Percentiles rank a stretch among this genome's conserved stretches.
phyloP scores from a whole-genome alignment of 306 rosid species.

The Rosa persica region DNA sequence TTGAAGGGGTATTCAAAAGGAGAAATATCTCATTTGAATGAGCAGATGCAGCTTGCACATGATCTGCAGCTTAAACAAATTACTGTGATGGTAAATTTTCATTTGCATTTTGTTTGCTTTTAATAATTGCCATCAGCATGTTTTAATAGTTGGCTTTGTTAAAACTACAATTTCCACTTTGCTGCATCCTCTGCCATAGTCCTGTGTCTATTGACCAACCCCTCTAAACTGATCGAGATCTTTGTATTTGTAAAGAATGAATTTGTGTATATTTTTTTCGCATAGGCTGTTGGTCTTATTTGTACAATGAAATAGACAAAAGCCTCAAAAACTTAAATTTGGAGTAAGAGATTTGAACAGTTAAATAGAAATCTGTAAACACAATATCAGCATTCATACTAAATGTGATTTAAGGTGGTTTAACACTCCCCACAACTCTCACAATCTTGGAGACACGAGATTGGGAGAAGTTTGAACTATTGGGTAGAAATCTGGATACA shows the following conservation, averaged over 20 bases:
- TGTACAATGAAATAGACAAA: background rate
- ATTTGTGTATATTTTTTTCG: background rate
- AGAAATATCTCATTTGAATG: constrained; percentile 45
- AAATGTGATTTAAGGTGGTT: background rate
- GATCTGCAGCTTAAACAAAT: constrained; percentile 72
- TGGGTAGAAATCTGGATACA: background rate
- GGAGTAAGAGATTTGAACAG: too few species aligned
- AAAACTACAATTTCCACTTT: background rate
- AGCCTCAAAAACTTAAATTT: background rate
- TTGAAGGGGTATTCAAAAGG: constrained; percentile 49
- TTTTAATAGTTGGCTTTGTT: background rate
- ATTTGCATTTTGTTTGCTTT: constrained; percentile 3
- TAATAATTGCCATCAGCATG: background rate
- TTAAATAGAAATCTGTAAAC: too few species aligned
- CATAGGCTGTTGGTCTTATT: background rate
- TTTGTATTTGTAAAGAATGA: background rate
- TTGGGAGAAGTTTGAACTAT: background rate
- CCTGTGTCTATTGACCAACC: background rate
- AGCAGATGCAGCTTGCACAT: constrained; percentile 55
- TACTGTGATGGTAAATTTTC: constrained; percentile 68
- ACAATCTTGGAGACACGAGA: background rate
- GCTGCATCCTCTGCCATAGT: background rate
- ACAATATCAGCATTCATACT: background rate
- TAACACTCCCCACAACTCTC: background rate
- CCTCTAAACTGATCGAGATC: background rate